Percentiles rank a stretch among this genome's conserved stretches.
These are phyloP conservation scores for Lipomyces mesembrius DNA, from an alignment of 805 yeast species.

Conservation along the genomic window DNA sequence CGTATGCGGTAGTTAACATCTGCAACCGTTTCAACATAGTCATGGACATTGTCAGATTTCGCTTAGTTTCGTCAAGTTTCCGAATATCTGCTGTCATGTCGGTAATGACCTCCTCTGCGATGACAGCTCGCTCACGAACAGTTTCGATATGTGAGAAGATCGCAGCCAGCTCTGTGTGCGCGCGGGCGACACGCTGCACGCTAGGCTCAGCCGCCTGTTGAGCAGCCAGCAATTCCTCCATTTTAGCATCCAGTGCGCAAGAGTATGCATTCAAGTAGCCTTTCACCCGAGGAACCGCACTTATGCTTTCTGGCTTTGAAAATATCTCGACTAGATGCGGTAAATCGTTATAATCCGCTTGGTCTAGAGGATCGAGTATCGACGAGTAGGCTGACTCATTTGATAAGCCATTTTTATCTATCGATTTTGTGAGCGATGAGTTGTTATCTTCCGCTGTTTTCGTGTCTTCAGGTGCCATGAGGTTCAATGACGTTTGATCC, in stretches of 20 bases:
- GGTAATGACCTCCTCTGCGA: conserved; percentile 66
- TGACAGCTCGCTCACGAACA: conserved; percentile 55
- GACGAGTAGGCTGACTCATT: neutral
- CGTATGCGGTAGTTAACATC: conserved; percentile 78
- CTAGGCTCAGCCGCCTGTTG: conserved; percentile 35
- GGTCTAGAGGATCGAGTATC: conserved; percentile 33
- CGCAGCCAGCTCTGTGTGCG: conserved; percentile 29
- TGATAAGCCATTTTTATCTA: neutral
- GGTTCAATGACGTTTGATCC: neutral
- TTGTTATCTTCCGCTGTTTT: neutral
- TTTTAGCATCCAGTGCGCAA: conserved; percentile 19
- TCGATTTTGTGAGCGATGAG: neutral
- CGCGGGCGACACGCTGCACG: conserved; percentile 34
- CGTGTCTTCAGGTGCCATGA: neutral
- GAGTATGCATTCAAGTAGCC: conserved; percentile 9
- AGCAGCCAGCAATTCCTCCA: conserved; percentile 24
- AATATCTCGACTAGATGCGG: conserved; percentile 31
- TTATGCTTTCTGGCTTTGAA: conserved; percentile 18
- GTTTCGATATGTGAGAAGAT: conserved; percentile 48
- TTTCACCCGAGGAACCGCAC: conserved; percentile 7
- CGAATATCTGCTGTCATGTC: conserved; percentile 78
- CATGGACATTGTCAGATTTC: conserved; percentile 81
- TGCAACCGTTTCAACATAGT: conserved; percentile 84
- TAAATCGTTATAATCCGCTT: conserved; percentile 35
- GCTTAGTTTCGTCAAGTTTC: conserved; percentile 77